These are phyloP conservation scores for Colletotrichum orbiculare DNA, from an alignment of 2,329 filamentous ascomycete species.

Conservation along the genomic window DNA sequence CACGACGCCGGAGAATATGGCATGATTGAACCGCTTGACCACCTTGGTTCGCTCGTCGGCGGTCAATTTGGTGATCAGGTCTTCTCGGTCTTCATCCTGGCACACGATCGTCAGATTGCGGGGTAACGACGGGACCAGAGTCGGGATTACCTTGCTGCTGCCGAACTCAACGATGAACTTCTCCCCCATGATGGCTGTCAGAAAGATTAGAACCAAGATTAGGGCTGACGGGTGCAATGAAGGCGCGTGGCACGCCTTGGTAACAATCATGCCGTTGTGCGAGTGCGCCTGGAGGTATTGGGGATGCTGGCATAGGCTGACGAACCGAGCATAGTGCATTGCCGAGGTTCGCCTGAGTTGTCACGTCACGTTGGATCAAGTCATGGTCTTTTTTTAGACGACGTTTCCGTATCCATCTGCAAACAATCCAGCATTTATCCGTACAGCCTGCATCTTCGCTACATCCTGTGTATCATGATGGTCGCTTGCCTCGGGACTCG, in stretches of 20 bases:
- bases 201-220: neutral
- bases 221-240: neutral
- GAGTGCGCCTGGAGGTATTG: too few relatives aligned
- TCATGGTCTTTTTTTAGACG: too few relatives aligned
- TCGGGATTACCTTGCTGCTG: constrained; percentile 17
- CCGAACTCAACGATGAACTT: constrained; percentile 36
- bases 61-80: constrained; percentile 17
- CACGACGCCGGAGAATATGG: constrained; percentile 48
- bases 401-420: too few relatives aligned
- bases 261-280: neutral
- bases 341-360: too few relatives aligned
- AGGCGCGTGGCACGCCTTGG: neutral
- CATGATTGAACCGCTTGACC: constrained; percentile 34
- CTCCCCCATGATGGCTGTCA: constrained; percentile 19
- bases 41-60: constrained; percentile 24
- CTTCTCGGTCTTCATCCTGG: constrained; percentile 28
- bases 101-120: neutral
- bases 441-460: too few relatives aligned
- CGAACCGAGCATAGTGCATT: too few relatives aligned
- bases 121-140: neutral
- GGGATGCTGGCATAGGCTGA: too few relatives aligned
- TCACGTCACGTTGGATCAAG: too few relatives aligned
- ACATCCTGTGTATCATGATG: too few relatives aligned
- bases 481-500: too few relatives aligned
- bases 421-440: too few relatives aligned